Conservation (phyloP, 805 yeast species). For the Pichia paraexigua region DNA sequence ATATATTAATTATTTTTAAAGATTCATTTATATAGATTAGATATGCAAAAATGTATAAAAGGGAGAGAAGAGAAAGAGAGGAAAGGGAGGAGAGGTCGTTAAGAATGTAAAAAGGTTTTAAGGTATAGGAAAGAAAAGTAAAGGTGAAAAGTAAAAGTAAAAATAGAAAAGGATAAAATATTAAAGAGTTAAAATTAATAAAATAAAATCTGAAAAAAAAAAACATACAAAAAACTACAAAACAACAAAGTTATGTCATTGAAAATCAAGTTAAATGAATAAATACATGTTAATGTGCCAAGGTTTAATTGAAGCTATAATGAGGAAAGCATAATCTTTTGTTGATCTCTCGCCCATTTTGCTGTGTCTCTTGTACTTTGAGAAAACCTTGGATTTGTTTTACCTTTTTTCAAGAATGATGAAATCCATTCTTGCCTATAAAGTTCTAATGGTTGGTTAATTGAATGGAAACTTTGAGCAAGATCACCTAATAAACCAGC, state of each 20-base stretch:
- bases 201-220: neutral
- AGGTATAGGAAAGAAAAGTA: neutral
- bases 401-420: conserved; percentile 64
- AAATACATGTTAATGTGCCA: neutral
- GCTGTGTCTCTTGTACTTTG: conserved; percentile 83
- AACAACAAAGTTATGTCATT: neutral
- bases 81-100: neutral
- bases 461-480: conserved; percentile 68
- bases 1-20: neutral
- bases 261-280: neutral
- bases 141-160: neutral
- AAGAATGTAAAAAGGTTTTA: neutral
- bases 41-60: neutral
- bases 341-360: conserved; percentile 93
- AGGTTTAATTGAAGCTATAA: conserved; percentile 1
- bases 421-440: conserved; percentile 74
- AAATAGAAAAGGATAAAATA: conserved; percentile 2
- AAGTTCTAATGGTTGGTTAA: conserved; percentile 61
- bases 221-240: neutral
- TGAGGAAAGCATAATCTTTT: conserved; percentile 29
- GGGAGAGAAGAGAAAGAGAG: neutral
- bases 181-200: conserved; percentile 3
- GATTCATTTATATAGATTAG: neutral
- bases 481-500: conserved; percentile 92
- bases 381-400: conserved; percentile 52